phyloP scores from a whole-genome alignment of 108 stramenopile species.

The Skeletonema menzelii region DNA sequence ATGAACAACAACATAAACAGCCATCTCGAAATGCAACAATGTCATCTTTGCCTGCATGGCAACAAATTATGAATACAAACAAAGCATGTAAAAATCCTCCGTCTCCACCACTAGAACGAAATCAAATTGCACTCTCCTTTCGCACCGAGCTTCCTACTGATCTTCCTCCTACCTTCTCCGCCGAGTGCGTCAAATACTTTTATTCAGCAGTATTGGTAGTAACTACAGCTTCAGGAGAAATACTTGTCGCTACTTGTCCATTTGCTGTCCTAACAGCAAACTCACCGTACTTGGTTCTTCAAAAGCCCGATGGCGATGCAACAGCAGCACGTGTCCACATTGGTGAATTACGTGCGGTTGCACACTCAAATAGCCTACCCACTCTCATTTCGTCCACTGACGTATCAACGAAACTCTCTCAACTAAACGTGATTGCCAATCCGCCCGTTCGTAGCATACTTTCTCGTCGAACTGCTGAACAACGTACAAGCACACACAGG shows the following conservation, averaged over 20 bases:
- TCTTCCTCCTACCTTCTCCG: constrained; percentile 34
- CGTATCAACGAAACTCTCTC: constrained; percentile 13
- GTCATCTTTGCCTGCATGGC: constrained; percentile 7
- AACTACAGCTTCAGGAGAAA: constrained; percentile 23
- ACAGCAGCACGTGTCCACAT: constrained; percentile 35
- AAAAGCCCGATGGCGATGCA: background rate
- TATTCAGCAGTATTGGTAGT: constrained; percentile 49
- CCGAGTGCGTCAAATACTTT: constrained; percentile 45
- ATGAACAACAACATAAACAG: background rate
- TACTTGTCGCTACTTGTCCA: constrained; percentile 27
- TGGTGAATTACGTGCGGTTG: constrained; percentile 28
- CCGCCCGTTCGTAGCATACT: constrained; percentile 35
- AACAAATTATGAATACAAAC: constrained; percentile 18
- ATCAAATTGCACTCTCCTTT: constrained; percentile 31
- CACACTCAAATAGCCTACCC: constrained; percentile 33
- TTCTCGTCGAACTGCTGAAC: constrained; percentile 34
- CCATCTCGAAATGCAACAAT: background rate
- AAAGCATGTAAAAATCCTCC: background rate
- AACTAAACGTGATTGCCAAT: constrained; percentile 17
- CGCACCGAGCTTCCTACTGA: constrained; percentile 37
- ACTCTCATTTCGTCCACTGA: constrained; percentile 28
- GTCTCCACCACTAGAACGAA: constrained; percentile 3
- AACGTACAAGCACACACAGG: constrained; percentile 29
- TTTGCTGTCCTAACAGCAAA: constrained; percentile 26
- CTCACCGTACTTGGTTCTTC: background rate